Percentiles rank a stretch among this genome's conserved stretches.
phyloP scores from a whole-genome alignment of 108 stramenopile genomes.

The Nitzschia sp. region DNA sequence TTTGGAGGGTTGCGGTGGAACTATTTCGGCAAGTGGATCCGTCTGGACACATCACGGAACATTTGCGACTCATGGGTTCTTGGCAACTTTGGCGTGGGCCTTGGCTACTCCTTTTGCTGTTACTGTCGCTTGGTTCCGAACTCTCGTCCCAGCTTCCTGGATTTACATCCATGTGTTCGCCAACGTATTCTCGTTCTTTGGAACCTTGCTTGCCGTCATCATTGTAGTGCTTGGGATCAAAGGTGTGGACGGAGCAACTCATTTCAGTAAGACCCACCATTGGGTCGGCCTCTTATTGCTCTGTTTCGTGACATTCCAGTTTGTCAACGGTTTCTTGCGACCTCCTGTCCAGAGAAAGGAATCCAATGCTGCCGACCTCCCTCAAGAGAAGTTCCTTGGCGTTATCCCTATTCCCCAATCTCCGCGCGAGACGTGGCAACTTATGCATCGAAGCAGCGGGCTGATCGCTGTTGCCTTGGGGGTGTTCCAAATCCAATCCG shows the following conservation, averaged over 20 bases:
- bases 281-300: slow-evolving; percentile 45
- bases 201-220: slow-evolving; percentile 35
- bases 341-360: slow-evolving; percentile 43
- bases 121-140: slow-evolving; percentile 52
- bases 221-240: slow-evolving; percentile 34
- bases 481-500: slow-evolving; percentile 49
- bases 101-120: slow-evolving; percentile 49
- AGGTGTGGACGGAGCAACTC: slow-evolving; percentile 8
- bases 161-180: slow-evolving; percentile 63
- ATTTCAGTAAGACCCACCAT: slow-evolving; percentile 54
- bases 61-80: slow-evolving; percentile 48
- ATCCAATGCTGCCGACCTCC: not conserved
- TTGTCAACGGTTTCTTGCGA: slow-evolving; percentile 48
- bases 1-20: slow-evolving; percentile 25
- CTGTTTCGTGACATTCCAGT: slow-evolving; percentile 42
- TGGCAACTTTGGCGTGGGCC: slow-evolving; percentile 44
- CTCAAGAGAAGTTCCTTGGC: slow-evolving; percentile 7
- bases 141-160: slow-evolving; percentile 50
- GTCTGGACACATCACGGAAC: slow-evolving; percentile 11
- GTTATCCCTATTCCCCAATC: slow-evolving; percentile 27
- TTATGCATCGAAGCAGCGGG: slow-evolving; percentile 41
- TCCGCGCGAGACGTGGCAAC: slow-evolving; percentile 44
- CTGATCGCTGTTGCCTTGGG: slow-evolving; percentile 37
- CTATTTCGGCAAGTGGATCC: not conserved
- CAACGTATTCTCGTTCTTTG: slow-evolving; percentile 45